A percentile compares a stretch with the other conserved stretches of the same genome.
Conservation (phyloP, 1,139 yeast genomes). For the Blastobotrys malaysiensis region DNA sequence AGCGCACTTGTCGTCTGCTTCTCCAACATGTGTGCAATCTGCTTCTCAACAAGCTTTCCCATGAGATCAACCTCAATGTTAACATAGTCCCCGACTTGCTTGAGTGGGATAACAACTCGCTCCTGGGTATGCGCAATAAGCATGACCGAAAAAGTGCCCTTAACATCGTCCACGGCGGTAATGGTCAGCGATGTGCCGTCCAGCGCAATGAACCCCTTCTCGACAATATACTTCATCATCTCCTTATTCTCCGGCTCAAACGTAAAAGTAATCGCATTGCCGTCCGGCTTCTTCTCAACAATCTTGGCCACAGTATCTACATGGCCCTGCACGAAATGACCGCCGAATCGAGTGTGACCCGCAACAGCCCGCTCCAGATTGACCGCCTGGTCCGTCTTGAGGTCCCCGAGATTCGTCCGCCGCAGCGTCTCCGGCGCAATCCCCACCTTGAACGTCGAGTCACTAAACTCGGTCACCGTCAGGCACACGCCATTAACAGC, state of each 20-base stretch:
- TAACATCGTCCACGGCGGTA: constrained; percentile 58
- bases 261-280: constrained; percentile 71
- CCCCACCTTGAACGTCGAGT: constrained; percentile 72
- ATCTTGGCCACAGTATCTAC: constrained; percentile 84
- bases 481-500: constrained; percentile 85
- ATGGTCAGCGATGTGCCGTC: constrained; percentile 96
- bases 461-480: constrained; percentile 80
- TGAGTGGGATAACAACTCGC: constrained; percentile 67
- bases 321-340: constrained; percentile 97
- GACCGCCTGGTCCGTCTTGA: constrained; percentile 55
- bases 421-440: constrained; percentile 89
- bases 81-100: constrained; percentile 57
- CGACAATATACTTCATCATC: constrained; percentile 72
- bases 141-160: constrained; percentile 69
- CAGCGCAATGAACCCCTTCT: constrained; percentile 84
- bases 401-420: constrained; percentile 65
- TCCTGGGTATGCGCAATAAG: constrained; percentile 88
- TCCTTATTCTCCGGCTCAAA: constrained; percentile 63
- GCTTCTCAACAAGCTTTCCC: constrained; percentile 87
- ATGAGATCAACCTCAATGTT: constrained; percentile 93
- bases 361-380: constrained; percentile 89
- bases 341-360: constrained; percentile 83
- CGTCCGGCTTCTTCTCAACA: constrained; percentile 51
- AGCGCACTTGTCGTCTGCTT: constrained; percentile 37
- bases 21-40: constrained; percentile 57